Evolutionary conservation across 225 moss, liverwort and hornwort species (phyloP), one percentile per base, ranked within the genome.

Genomic region (Bryoerythrophyllum caledonicum): DNA sequence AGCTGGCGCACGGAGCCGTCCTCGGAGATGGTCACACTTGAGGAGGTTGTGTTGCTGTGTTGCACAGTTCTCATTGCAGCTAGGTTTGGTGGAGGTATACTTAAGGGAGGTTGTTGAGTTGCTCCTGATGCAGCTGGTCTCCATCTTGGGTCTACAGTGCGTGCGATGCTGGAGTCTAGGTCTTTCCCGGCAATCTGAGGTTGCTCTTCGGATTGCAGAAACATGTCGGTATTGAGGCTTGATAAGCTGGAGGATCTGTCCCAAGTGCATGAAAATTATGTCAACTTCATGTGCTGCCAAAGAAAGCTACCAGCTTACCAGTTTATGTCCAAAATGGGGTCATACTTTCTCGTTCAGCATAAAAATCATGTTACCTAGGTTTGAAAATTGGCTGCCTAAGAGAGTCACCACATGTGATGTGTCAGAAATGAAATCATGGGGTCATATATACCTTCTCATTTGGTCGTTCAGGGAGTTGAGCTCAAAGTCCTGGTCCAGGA

Each of bases 21-120:
- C 60, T 86, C 88, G 48, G 74, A 76, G 71, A 81, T 76, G 74
- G 77, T 86, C 58, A 83, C 9, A 53, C 88, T 89, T 74, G 88
- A 81, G 21, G 88, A 86, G 48, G 83, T 78, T 35, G 81, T 86
- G 65, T 57, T 76, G 23, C 74, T 76, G 52, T 68, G 71, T 11
- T 48, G 76, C n/a, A 37, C 17, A n/a, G n/a, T n/a, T 43, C 24
- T 49, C 53, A 70, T 34, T 32, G 10, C 53, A 54, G 40, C 4
- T 5, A 32, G 64, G 40, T 17, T 63, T 5, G 48, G 9, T 40
- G 69, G 32, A 48, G 32, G 44, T 4, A 65, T 3, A 3, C 3
- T 38, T 38, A 10, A 64, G 38, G 68, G 30, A 8, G 30, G 10
- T 13, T n/a, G n/a, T n/a, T 38, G 38, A 8, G 41, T 41, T 44